Evolutionary conservation across 768 basidiomycete species (phyloP).

Genomic region (Serendipita indica): DNA sequence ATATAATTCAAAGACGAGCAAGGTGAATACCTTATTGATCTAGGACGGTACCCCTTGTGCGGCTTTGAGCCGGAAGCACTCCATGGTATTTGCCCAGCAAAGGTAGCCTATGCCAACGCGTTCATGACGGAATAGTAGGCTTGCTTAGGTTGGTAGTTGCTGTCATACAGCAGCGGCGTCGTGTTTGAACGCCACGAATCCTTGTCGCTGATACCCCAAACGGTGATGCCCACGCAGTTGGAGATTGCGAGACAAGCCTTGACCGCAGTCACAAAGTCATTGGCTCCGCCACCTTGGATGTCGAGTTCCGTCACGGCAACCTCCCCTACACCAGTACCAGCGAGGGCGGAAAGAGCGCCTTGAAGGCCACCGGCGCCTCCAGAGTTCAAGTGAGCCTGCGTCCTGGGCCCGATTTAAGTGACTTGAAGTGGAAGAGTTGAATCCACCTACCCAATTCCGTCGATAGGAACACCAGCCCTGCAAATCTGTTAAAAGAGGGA

Average conservation of each 20-base stretch:
- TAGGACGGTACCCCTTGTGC: too few species aligned
- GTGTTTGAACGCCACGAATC: slow-evolving; percentile 34
- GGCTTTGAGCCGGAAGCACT: too few species aligned
- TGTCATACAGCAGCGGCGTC: slow-evolving; percentile 33
- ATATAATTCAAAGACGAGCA: too few species aligned
- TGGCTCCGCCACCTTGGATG: slow-evolving; percentile 21
- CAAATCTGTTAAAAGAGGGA: too few species aligned
- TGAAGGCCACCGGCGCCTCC: slow-evolving; percentile 29
- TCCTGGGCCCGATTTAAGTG: too few species aligned
- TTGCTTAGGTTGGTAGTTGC: slow-evolving; percentile 32
- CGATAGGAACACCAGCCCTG: slow-evolving; percentile 30
- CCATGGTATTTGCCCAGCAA: too few species aligned
- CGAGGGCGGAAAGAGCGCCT: slow-evolving; percentile 30
- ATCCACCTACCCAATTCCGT: slow-evolving; percentile 32
- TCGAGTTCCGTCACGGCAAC: slow-evolving; percentile 36
- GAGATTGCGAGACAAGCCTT: slow-evolving; percentile 32
- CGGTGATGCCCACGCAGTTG: slow-evolving; percentile 33
- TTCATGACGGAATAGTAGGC: slow-evolving; percentile 22
- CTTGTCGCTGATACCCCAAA: slow-evolving; percentile 15
- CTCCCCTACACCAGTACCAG: slow-evolving; percentile 27
- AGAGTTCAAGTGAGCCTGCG: slow-evolving; percentile 19
- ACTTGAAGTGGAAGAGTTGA: too few species aligned
- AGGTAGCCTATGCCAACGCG: slow-evolving; percentile 18
- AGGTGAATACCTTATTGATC: too few species aligned
- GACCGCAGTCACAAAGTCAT: slow-evolving; percentile 31